phyloP scores from a whole-genome alignment of 1,284 basidiomycete species.

The Ustilago tritici region DNA sequence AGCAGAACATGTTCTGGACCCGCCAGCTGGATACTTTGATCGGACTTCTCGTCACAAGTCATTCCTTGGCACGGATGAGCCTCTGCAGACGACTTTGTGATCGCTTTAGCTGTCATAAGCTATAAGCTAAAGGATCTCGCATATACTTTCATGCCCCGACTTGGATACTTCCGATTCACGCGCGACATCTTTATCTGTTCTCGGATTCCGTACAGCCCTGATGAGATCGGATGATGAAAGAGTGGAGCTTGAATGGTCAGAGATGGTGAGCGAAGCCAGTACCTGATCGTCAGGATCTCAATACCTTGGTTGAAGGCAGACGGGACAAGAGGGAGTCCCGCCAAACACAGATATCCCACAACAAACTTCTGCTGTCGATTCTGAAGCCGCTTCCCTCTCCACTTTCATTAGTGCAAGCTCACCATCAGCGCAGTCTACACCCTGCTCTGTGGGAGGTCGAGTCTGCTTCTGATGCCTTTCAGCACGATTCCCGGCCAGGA shows the following conservation, averaged over 20 bases:
- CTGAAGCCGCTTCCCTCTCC: too few relatives aligned
- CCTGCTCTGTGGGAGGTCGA: too few relatives aligned
- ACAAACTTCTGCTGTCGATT: too few relatives aligned
- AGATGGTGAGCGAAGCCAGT: not conserved
- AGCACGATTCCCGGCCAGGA: too few relatives aligned
- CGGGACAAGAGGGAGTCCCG: not conserved
- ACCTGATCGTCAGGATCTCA: not conserved
- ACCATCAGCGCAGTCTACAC: too few relatives aligned
- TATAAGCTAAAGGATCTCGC: not conserved
- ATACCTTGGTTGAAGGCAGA: not conserved
- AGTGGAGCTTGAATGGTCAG: not conserved
- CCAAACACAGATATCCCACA: too few relatives aligned
- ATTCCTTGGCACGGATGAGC: not conserved
- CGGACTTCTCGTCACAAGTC: not conserved
- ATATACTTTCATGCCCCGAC: not conserved
- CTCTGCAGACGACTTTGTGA: too few relatives aligned
- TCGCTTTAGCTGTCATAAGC: too few relatives aligned
- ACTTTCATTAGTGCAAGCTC: too few relatives aligned
- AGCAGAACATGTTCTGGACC: not conserved
- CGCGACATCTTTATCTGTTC: too few relatives aligned
- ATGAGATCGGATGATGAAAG: not conserved
- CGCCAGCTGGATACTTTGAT: not conserved
- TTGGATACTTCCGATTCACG: not conserved
- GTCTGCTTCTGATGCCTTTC: too few relatives aligned
- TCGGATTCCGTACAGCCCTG: not conserved